Conservation (phyloP, 495 filamentous ascomycete species). For the Penicillium samsonianum region DNA sequence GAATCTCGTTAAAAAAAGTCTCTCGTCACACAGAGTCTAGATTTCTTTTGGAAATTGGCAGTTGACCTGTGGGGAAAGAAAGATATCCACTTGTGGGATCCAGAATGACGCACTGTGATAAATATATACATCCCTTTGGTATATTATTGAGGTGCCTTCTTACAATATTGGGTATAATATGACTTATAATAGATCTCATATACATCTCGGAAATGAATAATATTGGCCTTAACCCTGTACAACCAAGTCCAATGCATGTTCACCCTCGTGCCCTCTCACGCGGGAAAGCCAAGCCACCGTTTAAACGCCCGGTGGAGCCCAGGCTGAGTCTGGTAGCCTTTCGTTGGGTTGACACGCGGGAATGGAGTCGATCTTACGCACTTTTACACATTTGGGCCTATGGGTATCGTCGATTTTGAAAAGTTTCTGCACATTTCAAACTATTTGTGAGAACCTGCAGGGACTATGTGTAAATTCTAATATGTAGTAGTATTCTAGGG, state of each 20-base stretch:
- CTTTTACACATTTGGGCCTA: neutral
- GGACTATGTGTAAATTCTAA: neutral
- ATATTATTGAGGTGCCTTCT: too few relatives aligned
- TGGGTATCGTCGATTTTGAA: neutral
- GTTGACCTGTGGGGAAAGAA: constrained; percentile 6
- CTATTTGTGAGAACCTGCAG: neutral
- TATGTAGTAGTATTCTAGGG: too few relatives aligned
- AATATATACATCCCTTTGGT: neutral
- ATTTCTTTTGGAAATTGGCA: constrained; percentile 11
- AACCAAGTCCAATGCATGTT: constrained; percentile 10
- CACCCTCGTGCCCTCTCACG: constrained; percentile 19
- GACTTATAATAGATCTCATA: too few relatives aligned
- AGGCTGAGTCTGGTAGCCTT: neutral
- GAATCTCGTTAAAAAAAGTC: neutral
- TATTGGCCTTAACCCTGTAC: neutral
- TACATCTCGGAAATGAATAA: constrained; percentile 1
- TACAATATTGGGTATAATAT: too few relatives aligned
- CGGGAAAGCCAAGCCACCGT: constrained; percentile 19
- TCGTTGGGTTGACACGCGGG: constrained; percentile 27
- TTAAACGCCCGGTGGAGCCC: constrained; percentile 31
- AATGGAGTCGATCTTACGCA: constrained; percentile 30
- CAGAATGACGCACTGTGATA: constrained; percentile 4
- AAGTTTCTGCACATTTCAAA: neutral
- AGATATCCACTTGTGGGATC: constrained; percentile 1
- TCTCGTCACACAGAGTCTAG: constrained; percentile 6